Percentiles rank a stretch among this genome's conserved stretches.
Conservation (phyloP, 139 green algal genomes). For the Dunaliella primolecta region DNA sequence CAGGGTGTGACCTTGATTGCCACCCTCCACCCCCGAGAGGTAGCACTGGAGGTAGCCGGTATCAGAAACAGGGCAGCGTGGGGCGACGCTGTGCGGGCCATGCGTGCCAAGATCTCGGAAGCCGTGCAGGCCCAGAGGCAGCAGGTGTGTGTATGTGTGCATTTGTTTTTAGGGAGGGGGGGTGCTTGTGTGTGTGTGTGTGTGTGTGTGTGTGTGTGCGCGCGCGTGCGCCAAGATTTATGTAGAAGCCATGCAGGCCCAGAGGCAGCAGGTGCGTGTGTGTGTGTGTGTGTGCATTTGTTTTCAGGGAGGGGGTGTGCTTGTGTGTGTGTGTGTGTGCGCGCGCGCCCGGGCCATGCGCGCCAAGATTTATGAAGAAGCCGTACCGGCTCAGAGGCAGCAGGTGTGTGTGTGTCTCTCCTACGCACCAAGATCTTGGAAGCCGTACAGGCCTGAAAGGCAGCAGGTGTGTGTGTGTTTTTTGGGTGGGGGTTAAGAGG, state of each 20-base stretch:
- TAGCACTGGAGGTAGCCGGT: slow-evolving; percentile 45
- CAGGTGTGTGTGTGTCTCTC: too few relatives aligned
- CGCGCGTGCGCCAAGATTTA: background rate
- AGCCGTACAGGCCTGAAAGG: background rate
- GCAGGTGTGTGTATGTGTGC: too few relatives aligned
- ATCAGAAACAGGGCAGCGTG: slow-evolving; percentile 17
- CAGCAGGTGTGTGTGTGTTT: background rate
- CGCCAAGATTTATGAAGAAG: slow-evolving; percentile 1
- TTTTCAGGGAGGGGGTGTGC: too few relatives aligned
- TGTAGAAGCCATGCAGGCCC: slow-evolving; percentile 3
- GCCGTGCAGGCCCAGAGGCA: background rate
- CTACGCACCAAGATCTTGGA: background rate
- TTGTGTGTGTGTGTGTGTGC: too few relatives aligned
- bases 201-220: too few relatives aligned
- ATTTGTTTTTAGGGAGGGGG: too few relatives aligned
- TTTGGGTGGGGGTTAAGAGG: too few relatives aligned
- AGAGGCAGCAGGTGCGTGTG: background rate
- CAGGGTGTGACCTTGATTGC: slow-evolving; percentile 39
- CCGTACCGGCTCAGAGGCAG: background rate
- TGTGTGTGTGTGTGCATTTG: too few relatives aligned
- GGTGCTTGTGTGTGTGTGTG: too few relatives aligned
- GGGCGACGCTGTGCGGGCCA: background rate
- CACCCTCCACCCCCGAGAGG: slow-evolving; percentile 13
- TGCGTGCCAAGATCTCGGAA: slow-evolving; percentile 2
- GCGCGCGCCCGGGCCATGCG: too few relatives aligned